Conservation (phyloP, 2,329 filamentous ascomycete genomes). For the Elsinoe perseae region DNA sequence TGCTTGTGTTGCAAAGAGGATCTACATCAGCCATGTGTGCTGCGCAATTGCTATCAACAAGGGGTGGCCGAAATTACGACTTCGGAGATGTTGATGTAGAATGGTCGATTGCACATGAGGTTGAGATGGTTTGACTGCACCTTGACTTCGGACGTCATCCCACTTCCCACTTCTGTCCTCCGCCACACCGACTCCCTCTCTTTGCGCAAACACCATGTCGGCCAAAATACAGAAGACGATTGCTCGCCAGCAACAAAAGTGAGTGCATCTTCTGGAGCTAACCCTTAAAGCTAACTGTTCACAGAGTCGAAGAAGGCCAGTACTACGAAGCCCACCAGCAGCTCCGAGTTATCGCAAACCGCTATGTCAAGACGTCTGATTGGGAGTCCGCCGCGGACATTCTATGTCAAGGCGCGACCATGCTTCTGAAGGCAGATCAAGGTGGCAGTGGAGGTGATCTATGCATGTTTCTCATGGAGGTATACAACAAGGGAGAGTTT, state of each 20-base stretch:
- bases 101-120: neutral
- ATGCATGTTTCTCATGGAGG: conserved; percentile 77
- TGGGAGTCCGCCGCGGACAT: conserved; percentile 82
- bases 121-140: neutral
- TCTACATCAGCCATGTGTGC: neutral
- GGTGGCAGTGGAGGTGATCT: conserved; percentile 88
- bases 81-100: neutral
- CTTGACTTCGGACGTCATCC: neutral
- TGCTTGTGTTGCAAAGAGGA: neutral
- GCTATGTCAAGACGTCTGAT: conserved; percentile 83
- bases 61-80: neutral
- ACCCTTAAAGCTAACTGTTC: conserved; percentile 14
- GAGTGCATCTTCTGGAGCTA: conserved; percentile 43
- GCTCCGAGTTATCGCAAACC: conserved; percentile 86
- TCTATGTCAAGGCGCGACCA: conserved; percentile 72
- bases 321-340: conserved; percentile 99
- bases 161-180: conserved; percentile 2
- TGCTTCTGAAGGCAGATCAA: conserved; percentile 84
- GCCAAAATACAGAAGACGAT: conserved; percentile 63
- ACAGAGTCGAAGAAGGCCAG: conserved; percentile 73
- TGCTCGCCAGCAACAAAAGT: conserved; percentile 71
- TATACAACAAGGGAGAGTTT: conserved; percentile 80
- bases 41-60: neutral
- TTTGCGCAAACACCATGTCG: conserved; percentile 54
- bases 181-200: conserved; percentile 27